phyloP scores from a whole-genome alignment of 441 rosid species.

The Adansonia grandidieri region DNA sequence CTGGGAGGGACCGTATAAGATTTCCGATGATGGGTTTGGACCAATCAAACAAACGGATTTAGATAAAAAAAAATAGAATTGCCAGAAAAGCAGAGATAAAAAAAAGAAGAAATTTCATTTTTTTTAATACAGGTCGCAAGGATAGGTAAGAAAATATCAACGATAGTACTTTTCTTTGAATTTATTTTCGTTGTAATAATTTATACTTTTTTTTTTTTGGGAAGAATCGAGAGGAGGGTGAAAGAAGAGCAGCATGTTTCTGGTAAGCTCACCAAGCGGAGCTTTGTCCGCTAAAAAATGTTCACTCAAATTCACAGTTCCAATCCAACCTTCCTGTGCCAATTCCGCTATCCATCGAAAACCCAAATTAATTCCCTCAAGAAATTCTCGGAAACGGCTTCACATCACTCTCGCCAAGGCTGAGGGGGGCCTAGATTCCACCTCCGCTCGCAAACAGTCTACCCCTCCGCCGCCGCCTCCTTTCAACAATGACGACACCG shows the following conservation, averaged over 20 bases:
- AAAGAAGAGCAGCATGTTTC: conserved; percentile 40
- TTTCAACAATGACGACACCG: conserved; percentile 42
- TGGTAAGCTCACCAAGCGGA: conserved; percentile 51
- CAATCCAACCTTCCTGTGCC: conserved; percentile 36
- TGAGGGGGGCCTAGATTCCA: conserved; percentile 58
- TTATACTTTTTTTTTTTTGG: too few relatives aligned
- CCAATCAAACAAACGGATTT: not conserved
- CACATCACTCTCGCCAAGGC: conserved; percentile 57
- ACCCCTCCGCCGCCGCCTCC: conserved; percentile 37
- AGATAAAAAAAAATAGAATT: not conserved
- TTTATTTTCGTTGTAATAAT: not conserved
- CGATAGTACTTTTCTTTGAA: not conserved
- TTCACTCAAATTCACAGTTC: conserved; percentile 31
- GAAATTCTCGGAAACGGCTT: conserved; percentile 28
- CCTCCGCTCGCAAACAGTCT: conserved; percentile 41
- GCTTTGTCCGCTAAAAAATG: conserved; percentile 44
- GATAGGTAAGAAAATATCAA: not conserved
- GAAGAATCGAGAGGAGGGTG: not conserved
- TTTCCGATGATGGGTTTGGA: not conserved
- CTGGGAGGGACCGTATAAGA: not conserved
- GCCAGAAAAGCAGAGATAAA: too few relatives aligned
- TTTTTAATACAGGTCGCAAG: not conserved
- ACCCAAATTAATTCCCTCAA: conserved; percentile 22
- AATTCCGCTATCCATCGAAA: conserved; percentile 27
- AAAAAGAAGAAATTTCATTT: too few relatives aligned